phyloP scores from a whole-genome alignment of 768 basidiomycete genomes.

The Suillus americanus region DNA sequence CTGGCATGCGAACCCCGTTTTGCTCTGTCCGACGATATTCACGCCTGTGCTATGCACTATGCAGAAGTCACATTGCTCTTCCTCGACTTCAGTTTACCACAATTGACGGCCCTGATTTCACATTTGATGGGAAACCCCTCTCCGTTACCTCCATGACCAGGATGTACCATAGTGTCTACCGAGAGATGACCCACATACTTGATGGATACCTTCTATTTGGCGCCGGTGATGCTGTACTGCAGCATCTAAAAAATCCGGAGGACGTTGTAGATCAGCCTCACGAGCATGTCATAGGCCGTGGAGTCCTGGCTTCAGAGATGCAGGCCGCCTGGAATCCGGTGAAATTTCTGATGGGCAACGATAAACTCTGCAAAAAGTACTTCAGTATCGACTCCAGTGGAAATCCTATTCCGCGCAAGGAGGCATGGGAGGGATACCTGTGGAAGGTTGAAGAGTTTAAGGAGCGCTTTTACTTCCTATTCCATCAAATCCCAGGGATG shows the following conservation, averaged over 20 bases:
- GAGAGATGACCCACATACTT: not conserved
- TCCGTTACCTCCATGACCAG: not conserved
- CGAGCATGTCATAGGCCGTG: not conserved
- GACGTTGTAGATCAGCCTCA: not conserved
- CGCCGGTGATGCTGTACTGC: not conserved
- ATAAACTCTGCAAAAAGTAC: not conserved
- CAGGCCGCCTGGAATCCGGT: not conserved
- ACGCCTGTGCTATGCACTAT: not conserved
- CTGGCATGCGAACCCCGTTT: not conserved
- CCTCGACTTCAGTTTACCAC: not conserved
- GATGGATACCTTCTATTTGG: not conserved
- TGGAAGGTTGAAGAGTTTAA: not conserved
- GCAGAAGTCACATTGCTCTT: not conserved
- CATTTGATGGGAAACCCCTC: not conserved
- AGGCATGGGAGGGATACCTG: not conserved
- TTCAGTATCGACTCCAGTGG: not conserved
- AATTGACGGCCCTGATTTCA: not conserved
- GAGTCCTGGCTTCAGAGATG: not conserved
- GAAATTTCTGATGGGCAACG: not conserved
- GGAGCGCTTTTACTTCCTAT: not conserved
- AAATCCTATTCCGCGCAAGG: not conserved
- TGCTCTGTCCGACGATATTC: not conserved
- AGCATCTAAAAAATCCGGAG: not conserved
- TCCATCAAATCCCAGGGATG: not conserved
- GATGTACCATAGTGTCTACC: not conserved